Evolutionary conservation across 1,284 basidiomycete species (phyloP), one percentile per base, ranked within the genome.

Genomic region (Polyporus tsugae): DNA sequence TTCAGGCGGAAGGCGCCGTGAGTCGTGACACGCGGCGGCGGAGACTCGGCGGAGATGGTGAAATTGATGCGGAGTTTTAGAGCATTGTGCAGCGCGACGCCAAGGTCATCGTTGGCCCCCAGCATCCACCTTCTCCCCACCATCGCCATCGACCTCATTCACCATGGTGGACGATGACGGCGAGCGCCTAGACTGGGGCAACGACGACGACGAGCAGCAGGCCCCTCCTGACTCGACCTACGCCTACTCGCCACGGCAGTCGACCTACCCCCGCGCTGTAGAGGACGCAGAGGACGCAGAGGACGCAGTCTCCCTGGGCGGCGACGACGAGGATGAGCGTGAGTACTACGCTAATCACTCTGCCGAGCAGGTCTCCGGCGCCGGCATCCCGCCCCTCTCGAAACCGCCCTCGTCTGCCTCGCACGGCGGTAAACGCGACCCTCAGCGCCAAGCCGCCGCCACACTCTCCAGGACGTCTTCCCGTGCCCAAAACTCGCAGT

Each of bases 181-280:
- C 53, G 91, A 93, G 76, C 80, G 86, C 42, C 82, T 93, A 44
- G 91, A 93, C 80, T 93, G 92, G 92, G 89, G 88, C 41, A 86
- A 90, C 75, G 91, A 91, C 68, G 91, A 92, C 62, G 88, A 91
- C 67, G 88, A 89, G 72, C 76, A 74, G 58, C 77, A 79, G 68
- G 74, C 75, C 19, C 76, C 75, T 19, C 57, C 63, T 42, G 64
- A 61, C 39, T 70, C 76, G 11, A 68, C 67, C 61, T 58, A 65
- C 44, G 80, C 79, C 60, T 72, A 76, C 19, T 67, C 70, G 42
- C 70, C 65, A 64, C 65, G 65, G 36, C 65, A 69, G 57, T 63
- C 70, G 35, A 52, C 42, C 55, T 68, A 68, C 42, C 38, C 60
- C 29, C 66, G 62, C n/a, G 58, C 58, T 29, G 49, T 49, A 55